Base-by-base conservation (phyloP, 1,284 basidiomycete species). In the Cutaneotrichosporon mucoides region DNA sequence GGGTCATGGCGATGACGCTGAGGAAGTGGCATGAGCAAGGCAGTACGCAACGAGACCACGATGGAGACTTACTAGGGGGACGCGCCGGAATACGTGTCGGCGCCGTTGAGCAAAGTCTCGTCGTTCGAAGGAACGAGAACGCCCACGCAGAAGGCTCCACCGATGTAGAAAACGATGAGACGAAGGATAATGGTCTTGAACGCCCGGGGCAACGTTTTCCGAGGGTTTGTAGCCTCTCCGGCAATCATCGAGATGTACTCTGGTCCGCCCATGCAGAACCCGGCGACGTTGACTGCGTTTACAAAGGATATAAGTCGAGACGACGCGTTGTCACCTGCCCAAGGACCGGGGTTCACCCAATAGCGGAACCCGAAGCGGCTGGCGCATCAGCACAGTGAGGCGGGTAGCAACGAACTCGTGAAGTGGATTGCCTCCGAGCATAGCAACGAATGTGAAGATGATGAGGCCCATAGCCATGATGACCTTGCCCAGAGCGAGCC, bases 11-110 rank as follows among this genome's bases (percentile, higher is more conserved):
- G 40, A 41, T 41, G 11, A 12, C 40, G 86, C 44, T 80, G 82
- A 65, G 83, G 69, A 24, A 24, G 24, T 24, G 24, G 24, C 24
- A 24, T 24, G 24, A 24, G 24, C 24, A 24, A 24, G 24, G 24
- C 24, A 24, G 24, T 24, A 24, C 24, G 62, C 72, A 72, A 53
- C 71, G 88, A 65, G 91, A 88, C 62, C 91, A 89, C 73, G 90
- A 92, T 1, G 89, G 89, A 9, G 87, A 89, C 3, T 84, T 83
- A 5, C 85, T 83, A 50, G 89, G 89, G 37, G 84, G 86, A n/a
- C 53, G 36, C 9, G 40, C 40, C 40, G 50, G 88, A 79, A 60
- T 83, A 76, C 33, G 92, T 82, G 15, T 60, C 50, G 16, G 37
- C 40, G 34, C 90, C 82, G 55, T 41, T 52, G 44, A 60, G 59